Conservation (phyloP, 352 stramenopile species). For the Phytophthora cryptogea region DNA sequence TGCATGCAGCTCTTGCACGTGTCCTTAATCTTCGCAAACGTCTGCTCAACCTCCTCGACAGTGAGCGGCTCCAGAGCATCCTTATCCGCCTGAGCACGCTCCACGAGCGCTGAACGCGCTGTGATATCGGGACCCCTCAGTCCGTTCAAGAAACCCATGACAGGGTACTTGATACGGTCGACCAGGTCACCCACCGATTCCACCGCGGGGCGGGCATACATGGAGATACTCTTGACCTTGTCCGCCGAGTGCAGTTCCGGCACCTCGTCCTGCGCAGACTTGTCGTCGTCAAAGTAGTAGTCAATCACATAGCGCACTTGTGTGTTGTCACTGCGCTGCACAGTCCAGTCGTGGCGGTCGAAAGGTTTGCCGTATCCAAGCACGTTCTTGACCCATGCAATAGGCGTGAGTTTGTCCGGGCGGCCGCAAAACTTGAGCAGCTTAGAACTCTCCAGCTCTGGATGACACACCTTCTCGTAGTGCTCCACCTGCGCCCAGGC, state of each 20-base stretch:
- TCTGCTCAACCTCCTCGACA: constrained; percentile 76
- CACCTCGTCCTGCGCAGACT: constrained; percentile 73
- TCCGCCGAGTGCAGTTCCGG: constrained; percentile 82
- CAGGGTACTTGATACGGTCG: constrained; percentile 82
- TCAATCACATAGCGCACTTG: constrained; percentile 98
- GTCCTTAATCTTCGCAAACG: constrained; percentile 84
- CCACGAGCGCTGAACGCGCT: constrained; percentile 51
- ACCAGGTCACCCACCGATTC: constrained; percentile 74
- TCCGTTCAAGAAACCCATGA: constrained; percentile 58
- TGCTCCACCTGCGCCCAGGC: constrained; percentile 97
- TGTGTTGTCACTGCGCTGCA: constrained; percentile 88
- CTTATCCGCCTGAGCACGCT: constrained; percentile 43
- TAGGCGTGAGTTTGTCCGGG: constrained; percentile 95
- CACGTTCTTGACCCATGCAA: constrained; percentile 92
- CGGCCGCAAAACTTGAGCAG: constrained; percentile 97
- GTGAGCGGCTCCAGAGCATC: constrained; percentile 53
- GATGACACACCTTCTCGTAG: constrained; percentile 95
- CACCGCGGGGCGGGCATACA: constrained; percentile 86
- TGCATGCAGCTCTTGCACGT: constrained; percentile 84
- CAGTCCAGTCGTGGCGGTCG: constrained; percentile 99
- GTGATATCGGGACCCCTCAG: constrained; percentile 55
- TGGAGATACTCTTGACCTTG: constrained; percentile 90
- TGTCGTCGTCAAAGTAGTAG: constrained; percentile 97
- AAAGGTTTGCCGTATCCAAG: constrained; percentile 92
- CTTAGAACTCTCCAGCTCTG: constrained; percentile 76